Evolutionary conservation across 192 early-diverging fungal genomes (phyloP), one percentile per base, ranked within the genome.

Genomic region (Podila horticola): DNA sequence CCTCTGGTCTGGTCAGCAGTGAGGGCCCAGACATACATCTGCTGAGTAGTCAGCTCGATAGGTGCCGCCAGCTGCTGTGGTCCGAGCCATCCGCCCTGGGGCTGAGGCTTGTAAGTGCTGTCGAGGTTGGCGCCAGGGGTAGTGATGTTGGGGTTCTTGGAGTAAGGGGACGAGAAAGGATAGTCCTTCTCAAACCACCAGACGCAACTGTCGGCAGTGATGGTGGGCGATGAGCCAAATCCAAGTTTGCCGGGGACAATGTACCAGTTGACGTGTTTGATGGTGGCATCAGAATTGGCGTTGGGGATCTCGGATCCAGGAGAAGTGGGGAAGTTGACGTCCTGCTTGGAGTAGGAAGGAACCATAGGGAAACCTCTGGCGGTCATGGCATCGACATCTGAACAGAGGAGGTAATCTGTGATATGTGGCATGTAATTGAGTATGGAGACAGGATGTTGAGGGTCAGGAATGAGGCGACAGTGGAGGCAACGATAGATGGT

Each of bases 361-460:
- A 79, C 67, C 26, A 73, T 22, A 8, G 67, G 79, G 49, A 61
- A 71, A 19, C 77, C 77, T 19, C 63, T 22, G 11, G 74, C 22
- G 31, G 88, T 83, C 67, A 86, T 77, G 13, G 84, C 86, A 50
- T 67, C 51, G 20, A 81, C 72, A 67, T 84, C 79, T 1, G 87
- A 88, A 72, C 89, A 90, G 29, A 84, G 86, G 19, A 88, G 58
- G 67, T 83, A 79, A 22, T 91, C 87, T 82, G 52, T 28, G 22
- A 5, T 45, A 15, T 45, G 34, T 34, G 33, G 11, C 1, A 36
- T 36, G 34, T 36, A 10, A 11, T 36, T 36, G 34, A 36, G 10
- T 36, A 10, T 36, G 11, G 4, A 45, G 41, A 17, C 15, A 45
- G 41, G 15, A 45, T 45, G 15, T 45, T 45, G 41, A 45, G 41